Evolutionary conservation across 148 eudicot genomes (phyloP), one percentile per base, ranked within the genome.

Genomic region (Heliosperma pusillum): DNA sequence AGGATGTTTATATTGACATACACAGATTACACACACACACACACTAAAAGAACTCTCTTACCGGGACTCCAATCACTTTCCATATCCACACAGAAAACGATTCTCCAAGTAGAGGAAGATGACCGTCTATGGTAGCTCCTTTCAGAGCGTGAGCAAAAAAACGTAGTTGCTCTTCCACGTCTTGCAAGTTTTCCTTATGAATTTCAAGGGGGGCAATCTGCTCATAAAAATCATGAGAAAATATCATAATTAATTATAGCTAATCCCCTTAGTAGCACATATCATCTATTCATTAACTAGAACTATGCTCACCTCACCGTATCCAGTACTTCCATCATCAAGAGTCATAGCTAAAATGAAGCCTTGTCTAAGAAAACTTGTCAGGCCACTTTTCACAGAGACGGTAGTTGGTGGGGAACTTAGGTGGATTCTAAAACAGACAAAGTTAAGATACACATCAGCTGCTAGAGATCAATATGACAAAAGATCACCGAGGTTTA

Each of bases 151-250:
- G 91, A 74, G 82, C 74, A 40, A 95, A 77, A 77, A 87, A 92
- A 66, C 80, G 84, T 76, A 95, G 89, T 79, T 95, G 97, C 78
- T 92, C 97, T 88, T 92, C 92, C 65, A 89, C 89, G 69, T 88
- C 93, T 58, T 82, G 76, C 85, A 93, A 71, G 77, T 75, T 87
- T 74, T 89, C 91, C 77, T 82, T 76, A 73, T 90, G 87, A 77
- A 85, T 82, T 70, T 89, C 90, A 75, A 96, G 90, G 26, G 99
- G 97, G 24, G 97, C 91, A 77, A 92, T 91, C 99, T 96, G 85
- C 40, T 74, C 70, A 76, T 10, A 3, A 10, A 63, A 68, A 36
- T 20, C 16, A 71, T 5, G 24, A 71, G 11, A 62, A 22, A 3
- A 58, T 42, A 36, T 15, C 15, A 16, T 0, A 75, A 7, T 33